phyloP scores from a whole-genome alignment of 768 basidiomycete genomes.

The Mycena rebaudengoi region DNA sequence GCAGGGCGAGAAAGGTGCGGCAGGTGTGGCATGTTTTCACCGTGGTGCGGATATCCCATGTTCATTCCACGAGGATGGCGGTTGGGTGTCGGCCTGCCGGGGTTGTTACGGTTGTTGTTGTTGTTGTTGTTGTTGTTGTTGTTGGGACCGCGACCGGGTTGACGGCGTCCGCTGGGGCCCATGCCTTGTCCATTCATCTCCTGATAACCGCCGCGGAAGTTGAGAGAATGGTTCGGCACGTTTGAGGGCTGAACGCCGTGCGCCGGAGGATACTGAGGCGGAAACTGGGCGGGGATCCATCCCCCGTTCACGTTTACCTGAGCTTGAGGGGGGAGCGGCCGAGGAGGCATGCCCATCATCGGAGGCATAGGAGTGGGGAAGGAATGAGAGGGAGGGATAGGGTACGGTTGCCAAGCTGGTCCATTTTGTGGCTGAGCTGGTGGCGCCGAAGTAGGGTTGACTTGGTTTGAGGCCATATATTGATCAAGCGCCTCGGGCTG shows the following conservation, averaged over 20 bases:
- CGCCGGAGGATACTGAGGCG: slow-evolving; percentile 26
- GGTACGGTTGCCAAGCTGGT: slow-evolving; percentile 44
- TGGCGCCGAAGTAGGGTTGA: slow-evolving; percentile 30
- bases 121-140: slow-evolving; percentile 31
- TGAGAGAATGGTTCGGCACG: slow-evolving; percentile 13
- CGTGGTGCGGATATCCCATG: slow-evolving; percentile 28
- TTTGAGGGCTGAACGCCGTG: slow-evolving; percentile 23
- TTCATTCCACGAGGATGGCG: slow-evolving; percentile 37
- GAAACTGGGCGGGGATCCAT: slow-evolving; percentile 36
- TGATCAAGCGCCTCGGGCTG: slow-evolving; percentile 74
- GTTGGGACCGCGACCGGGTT: slow-evolving; percentile 35
- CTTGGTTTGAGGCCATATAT: slow-evolving; percentile 63
- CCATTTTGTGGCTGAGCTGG: slow-evolving; percentile 35
- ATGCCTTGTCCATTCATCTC: slow-evolving; percentile 25
- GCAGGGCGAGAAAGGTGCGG: slow-evolving; percentile 23
- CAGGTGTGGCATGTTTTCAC: slow-evolving; percentile 21
- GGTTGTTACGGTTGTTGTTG: slow-evolving; percentile 32
- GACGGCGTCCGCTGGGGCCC: slow-evolving; percentile 31
- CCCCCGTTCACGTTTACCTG: slow-evolving; percentile 22
- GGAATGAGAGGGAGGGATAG: slow-evolving; percentile 35
- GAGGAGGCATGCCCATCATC: slow-evolving; percentile 29
- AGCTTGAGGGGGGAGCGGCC: slow-evolving; percentile 24
- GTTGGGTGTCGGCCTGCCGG: slow-evolving; percentile 32
- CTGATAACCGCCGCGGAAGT: slow-evolving; percentile 30
- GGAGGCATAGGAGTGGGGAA: slow-evolving; percentile 37